These are phyloP conservation scores for Spiromastix sp. DNA, from an alignment of 2,329 filamentous ascomycete genomes.

Conservation along the genomic window DNA sequence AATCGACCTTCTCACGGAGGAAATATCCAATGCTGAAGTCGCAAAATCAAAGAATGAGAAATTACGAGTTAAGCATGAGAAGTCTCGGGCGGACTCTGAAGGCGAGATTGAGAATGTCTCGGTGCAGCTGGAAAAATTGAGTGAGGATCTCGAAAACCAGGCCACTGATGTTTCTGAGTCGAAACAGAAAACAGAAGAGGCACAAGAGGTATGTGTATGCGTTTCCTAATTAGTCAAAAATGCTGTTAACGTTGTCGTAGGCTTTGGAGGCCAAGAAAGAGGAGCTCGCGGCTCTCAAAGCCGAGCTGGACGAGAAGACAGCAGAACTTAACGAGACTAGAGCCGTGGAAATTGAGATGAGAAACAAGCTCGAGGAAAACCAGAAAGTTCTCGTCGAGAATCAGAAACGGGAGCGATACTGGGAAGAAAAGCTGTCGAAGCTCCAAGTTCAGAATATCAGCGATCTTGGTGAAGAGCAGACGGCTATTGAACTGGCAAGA, in stretches of 20 bases:
- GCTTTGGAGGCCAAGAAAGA: conserved; percentile 68
- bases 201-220: conserved; percentile 49
- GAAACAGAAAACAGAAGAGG: conserved; percentile 65
- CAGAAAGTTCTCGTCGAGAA: conserved; percentile 82
- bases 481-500: conserved; percentile 49
- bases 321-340: conserved; percentile 79
- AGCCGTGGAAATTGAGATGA: conserved; percentile 92
- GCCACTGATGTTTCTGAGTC: conserved; percentile 63
- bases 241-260: conserved; percentile 21
- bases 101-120: conserved; percentile 66
- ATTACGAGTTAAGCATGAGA: conserved; percentile 75
- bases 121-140: conserved; percentile 65
- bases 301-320: conserved; percentile 76
- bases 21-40: conserved; percentile 77
- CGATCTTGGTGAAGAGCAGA: conserved; percentile 51
- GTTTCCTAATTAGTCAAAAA: neutral
- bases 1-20: conserved; percentile 68
- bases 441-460: conserved; percentile 71
- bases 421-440: conserved; percentile 82
- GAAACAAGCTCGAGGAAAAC: conserved; percentile 93
- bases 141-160: conserved; percentile 69
- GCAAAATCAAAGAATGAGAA: conserved; percentile 90
- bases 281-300: conserved; percentile 68
- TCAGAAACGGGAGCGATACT: conserved; percentile 72
- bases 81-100: conserved; percentile 65